Conservation (phyloP, 129 eudicot species). For the Lactuca saligna region DNA sequence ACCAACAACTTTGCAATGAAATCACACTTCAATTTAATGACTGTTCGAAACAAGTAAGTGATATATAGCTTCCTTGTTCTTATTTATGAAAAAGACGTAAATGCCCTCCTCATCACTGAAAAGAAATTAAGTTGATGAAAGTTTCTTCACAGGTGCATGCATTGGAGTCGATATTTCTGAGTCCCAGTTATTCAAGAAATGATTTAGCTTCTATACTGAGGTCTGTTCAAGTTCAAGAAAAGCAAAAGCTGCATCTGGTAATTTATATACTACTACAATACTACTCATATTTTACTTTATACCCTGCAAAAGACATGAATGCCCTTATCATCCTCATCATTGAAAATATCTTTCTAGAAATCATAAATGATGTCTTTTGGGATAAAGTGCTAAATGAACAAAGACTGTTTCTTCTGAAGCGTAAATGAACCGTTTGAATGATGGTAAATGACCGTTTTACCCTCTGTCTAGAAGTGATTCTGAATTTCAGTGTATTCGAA, state of each 20-base stretch:
- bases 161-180: conserved; percentile 69
- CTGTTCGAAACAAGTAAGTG: conserved; percentile 83
- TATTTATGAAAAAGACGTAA: neutral
- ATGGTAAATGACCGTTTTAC: no score
- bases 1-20: conserved; percentile 87
- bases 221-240: conserved; percentile 89
- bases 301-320: no score
- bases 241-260: conserved; percentile 91
- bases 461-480: no score
- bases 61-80: neutral
- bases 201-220: conserved; percentile 76
- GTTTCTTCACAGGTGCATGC: conserved; percentile 62
- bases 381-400: no score
- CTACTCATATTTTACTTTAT: neutral
- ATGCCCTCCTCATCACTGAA: neutral
- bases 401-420: no score
- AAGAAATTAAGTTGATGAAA: conserved; percentile 4
- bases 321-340: no score
- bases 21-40: conserved; percentile 76
- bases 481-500: no score
- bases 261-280: neutral
- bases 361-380: no score
- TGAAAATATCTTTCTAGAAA: no score
- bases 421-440: no score
- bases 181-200: conserved; percentile 67